Evolutionary conservation across 2,329 filamentous ascomycete species (phyloP), one percentile per base, ranked within the genome.

Genomic region (Cryphonectria japonica): DNA sequence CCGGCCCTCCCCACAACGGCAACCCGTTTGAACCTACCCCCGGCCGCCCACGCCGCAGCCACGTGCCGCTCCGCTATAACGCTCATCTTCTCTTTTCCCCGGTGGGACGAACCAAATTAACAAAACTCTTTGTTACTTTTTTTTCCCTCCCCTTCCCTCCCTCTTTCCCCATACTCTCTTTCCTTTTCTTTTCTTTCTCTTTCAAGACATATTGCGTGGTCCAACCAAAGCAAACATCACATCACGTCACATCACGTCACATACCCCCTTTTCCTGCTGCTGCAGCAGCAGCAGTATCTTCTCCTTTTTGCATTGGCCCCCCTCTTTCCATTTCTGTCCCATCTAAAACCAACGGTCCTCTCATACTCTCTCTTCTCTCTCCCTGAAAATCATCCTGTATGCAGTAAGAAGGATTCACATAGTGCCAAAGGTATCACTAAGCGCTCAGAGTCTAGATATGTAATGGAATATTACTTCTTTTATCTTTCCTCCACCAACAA

Each of bases 11-110:
- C 52, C 52, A 57, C 52, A 57, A 57, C 52, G 52, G 52, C 22
- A 57, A 57, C 16, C 52, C 52, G 52, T 50, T 50, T 8, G 0
- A 46, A 16, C 43, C 41, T 16, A 16, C 43, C 46, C 46, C 22
- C 46, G 46, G 46, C 22, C 19, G 22, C 19, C 22, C 46, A 16
- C 46, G 46, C 46, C 46, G 46, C 46, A 50, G 22, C 46, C 52
- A 57, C 52, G 26, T 57, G 52, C 52, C 52, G 26, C n/a, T 57
- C 22, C 50, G 50, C 50, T 52, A n/a, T 52, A 52, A 52, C 50
- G n/a, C n/a, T 26, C 50, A n/a, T 26, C 50, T 6, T 52, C 50
- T 39, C 37, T 39, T 11, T 26, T 52, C 52, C 52, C 46, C 46
- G 46, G 46, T 50, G 46, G 6, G 46, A 50, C 46, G 46, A 50